phyloP scores from a whole-genome alignment of 306 rosid genomes.

The Cicer bijugum region DNA sequence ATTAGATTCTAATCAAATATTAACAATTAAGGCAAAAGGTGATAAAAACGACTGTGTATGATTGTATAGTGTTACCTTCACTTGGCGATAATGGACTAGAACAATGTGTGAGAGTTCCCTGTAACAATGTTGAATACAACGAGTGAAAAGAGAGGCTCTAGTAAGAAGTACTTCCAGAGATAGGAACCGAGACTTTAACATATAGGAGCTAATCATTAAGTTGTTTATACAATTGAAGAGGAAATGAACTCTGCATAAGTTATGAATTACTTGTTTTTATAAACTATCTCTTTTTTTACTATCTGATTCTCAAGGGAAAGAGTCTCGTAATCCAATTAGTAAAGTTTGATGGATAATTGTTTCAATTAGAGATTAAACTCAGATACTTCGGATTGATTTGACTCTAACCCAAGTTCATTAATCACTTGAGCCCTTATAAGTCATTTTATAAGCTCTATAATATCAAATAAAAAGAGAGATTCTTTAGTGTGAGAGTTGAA shows the following conservation, averaged over 20 bases:
- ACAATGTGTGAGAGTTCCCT: slow-evolving; percentile 89
- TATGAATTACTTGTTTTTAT: background rate
- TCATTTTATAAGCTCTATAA: background rate
- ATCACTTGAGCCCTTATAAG: background rate
- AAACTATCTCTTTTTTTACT: background rate
- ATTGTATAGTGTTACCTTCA: slow-evolving; percentile 58
- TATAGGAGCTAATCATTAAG: background rate
- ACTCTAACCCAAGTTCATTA: background rate
- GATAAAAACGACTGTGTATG: background rate
- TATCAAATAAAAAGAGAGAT: background rate
- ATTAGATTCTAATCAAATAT: background rate
- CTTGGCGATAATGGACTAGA: slow-evolving; percentile 82
- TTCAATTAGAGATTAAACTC: background rate
- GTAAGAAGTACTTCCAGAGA: slow-evolving; percentile 9
- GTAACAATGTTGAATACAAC: slow-evolving; percentile 48
- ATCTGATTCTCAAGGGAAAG: too few species aligned
- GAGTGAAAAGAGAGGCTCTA: slow-evolving; percentile 36
- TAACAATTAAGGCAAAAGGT: slow-evolving; percentile 4
- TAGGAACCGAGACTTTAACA: background rate
- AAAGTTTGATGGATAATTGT: too few species aligned
- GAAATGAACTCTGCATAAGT: background rate
- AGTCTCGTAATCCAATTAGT: too few species aligned
- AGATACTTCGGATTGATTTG: background rate
- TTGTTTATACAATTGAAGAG: background rate
- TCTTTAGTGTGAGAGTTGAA: slow-evolving; percentile 1